These are phyloP conservation scores for Coemansia furcata DNA, from an alignment of 192 early-diverging fungal genomes.

Conservation along the genomic window DNA sequence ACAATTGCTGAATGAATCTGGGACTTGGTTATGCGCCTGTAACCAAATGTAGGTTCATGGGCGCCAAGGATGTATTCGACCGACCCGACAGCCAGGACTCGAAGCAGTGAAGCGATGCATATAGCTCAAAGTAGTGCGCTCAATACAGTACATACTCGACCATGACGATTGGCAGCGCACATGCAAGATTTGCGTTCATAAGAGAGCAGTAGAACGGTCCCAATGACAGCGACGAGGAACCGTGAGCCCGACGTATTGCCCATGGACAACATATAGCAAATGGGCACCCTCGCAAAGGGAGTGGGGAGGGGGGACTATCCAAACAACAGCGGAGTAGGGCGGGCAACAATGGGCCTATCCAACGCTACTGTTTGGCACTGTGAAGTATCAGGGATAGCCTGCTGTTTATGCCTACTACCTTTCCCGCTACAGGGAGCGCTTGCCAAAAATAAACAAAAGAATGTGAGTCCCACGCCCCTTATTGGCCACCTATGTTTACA, in stretches of 20 bases:
- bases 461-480: neutral
- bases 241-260: neutral
- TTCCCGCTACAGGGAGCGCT: neutral
- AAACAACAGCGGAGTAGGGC: conserved; percentile 1
- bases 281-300: neutral
- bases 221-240: neutral
- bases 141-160: neutral
- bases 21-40: neutral
- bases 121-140: neutral
- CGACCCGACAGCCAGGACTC: neutral
- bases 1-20: neutral
- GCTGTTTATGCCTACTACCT: neutral
- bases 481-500: neutral
- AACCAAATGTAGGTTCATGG: conserved; percentile 37
- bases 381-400: neutral
- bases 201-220: conserved; percentile 4
- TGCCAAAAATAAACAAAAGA: conserved; percentile 8
- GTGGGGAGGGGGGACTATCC: neutral
- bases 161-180: neutral
- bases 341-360: neutral
- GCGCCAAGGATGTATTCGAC: conserved; percentile 38
- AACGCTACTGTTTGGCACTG: neutral
- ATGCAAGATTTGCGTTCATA: neutral
- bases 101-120: neutral
- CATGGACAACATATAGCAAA: neutral